phyloP scores from a whole-genome alignment of 495 filamentous ascomycete species.

The Neurospora tetraspora region DNA sequence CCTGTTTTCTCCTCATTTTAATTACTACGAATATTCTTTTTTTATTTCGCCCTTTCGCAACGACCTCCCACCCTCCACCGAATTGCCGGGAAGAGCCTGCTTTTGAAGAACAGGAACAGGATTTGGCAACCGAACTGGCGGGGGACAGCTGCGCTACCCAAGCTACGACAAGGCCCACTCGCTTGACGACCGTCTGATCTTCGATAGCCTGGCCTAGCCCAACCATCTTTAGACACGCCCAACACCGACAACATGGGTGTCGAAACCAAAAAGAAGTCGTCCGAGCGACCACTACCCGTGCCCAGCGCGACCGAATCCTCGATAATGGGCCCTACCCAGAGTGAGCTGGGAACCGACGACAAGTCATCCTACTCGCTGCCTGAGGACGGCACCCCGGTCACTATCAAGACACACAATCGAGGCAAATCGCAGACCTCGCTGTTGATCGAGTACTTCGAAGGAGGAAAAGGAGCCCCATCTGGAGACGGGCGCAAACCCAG shows the following conservation, averaged over 20 bases:
- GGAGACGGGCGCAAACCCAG: constrained; percentile 62
- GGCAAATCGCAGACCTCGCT: constrained; percentile 80
- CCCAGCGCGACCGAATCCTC: constrained; percentile 70
- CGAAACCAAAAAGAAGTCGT: constrained; percentile 45
- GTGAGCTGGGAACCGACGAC: constrained; percentile 57
- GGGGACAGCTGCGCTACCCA: constrained; percentile 13
- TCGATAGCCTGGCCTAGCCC: background rate
- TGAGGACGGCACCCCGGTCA: constrained; percentile 90
- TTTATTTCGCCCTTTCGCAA: constrained; percentile 4
- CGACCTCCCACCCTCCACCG: background rate
- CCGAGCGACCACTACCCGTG: constrained; percentile 54
- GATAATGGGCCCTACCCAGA: constrained; percentile 38
- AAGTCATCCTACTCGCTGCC: constrained; percentile 74
- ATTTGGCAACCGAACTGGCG: constrained; percentile 16
- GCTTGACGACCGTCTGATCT: constrained; percentile 1
- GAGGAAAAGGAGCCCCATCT: constrained; percentile 50
- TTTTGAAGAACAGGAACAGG: constrained; percentile 10
- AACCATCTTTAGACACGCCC: background rate
- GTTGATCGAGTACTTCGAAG: constrained; percentile 97
- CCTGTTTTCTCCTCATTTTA: background rate
- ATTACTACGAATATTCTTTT: constrained; percentile 2
- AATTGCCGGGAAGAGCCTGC: constrained; percentile 10
- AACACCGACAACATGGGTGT: constrained; percentile 52
- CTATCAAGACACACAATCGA: constrained; percentile 66
- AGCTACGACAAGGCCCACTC: constrained; percentile 8